phyloP scores from a whole-genome alignment of 2,329 filamentous ascomycete species.

The Alternaria atra region DNA sequence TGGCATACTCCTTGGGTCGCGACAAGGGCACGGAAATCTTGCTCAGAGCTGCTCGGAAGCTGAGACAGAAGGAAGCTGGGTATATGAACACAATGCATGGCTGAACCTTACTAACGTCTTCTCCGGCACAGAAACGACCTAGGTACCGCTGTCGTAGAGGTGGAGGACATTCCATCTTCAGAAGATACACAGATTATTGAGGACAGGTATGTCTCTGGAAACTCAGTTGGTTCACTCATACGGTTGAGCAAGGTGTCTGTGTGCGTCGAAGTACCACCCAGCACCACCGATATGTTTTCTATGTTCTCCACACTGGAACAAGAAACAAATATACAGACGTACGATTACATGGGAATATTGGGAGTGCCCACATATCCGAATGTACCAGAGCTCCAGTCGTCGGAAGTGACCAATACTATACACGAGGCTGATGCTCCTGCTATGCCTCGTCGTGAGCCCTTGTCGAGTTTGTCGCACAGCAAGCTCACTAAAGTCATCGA shows the following conservation, averaged over 20 bases:
- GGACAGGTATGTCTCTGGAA: not conserved
- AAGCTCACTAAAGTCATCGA: conserved; percentile 2
- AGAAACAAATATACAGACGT: not conserved
- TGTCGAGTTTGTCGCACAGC: not conserved
- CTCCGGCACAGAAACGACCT: not conserved
- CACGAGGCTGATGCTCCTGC: not conserved
- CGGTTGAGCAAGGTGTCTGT: not conserved
- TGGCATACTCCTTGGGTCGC: not conserved
- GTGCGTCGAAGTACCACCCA: not conserved
- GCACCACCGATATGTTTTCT: not conserved
- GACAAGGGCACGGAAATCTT: not conserved
- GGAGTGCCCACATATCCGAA: not conserved
- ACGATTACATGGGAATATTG: not conserved
- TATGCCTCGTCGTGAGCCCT: not conserved
- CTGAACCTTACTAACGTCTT: not conserved
- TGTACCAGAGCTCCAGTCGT: conserved; percentile 1
- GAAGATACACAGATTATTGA: not conserved
- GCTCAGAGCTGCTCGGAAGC: not conserved
- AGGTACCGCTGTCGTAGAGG: not conserved
- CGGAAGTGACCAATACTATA: not conserved
- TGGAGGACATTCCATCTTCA: not conserved
- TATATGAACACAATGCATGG: not conserved
- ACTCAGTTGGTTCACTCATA: not conserved
- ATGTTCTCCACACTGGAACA: not conserved
- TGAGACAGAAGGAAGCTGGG: conserved; percentile 4